phyloP scores from a whole-genome alignment of 2,329 filamentous ascomycete genomes.

The Venturia carpophila region DNA sequence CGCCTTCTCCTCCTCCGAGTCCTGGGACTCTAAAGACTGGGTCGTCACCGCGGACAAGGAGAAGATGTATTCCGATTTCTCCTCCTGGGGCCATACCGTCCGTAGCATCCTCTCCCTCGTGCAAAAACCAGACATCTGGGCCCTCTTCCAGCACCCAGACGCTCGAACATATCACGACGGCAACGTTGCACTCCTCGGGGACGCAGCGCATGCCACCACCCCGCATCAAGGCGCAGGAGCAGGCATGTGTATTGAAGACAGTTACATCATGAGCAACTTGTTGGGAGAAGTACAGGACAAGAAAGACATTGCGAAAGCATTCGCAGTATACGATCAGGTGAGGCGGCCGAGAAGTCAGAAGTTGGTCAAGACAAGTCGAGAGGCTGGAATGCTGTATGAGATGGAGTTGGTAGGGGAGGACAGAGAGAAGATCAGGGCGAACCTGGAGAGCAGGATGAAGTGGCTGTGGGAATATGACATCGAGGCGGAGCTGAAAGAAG shows the following conservation, averaged over 20 bases:
- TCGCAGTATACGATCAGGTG: constrained; percentile 15
- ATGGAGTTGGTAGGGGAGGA: constrained; percentile 21
- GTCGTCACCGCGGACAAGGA: constrained; percentile 34
- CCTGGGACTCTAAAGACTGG: constrained; percentile 37
- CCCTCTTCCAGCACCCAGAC: constrained; percentile 30
- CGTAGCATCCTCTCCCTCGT: constrained; percentile 37
- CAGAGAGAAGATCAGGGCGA: constrained; percentile 3
- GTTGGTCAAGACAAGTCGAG: constrained; percentile 5
- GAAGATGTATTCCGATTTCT: constrained; percentile 37
- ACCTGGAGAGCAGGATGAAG: constrained; percentile 1
- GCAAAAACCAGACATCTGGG: constrained; percentile 34
- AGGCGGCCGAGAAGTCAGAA: constrained; percentile 9
- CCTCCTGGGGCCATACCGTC: constrained; percentile 36
- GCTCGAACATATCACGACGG: constrained; percentile 31
- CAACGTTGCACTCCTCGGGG: constrained; percentile 30
- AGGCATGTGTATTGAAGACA: constrained; percentile 34
- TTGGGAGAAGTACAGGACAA: constrained; percentile 17
- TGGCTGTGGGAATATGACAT: constrained; percentile 18
- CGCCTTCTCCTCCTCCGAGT: constrained; percentile 38
- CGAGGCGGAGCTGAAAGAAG: constrained; percentile 5
- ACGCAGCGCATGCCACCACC: constrained; percentile 34
- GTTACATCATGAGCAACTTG: constrained; percentile 20
- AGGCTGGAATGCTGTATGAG: constrained; percentile 13
- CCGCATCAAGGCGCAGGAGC: constrained; percentile 35
- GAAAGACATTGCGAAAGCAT: constrained; percentile 11